Evolutionary conservation across 148 eudicot genomes (phyloP).

Genomic region (Persicaria maculosa): DNA sequence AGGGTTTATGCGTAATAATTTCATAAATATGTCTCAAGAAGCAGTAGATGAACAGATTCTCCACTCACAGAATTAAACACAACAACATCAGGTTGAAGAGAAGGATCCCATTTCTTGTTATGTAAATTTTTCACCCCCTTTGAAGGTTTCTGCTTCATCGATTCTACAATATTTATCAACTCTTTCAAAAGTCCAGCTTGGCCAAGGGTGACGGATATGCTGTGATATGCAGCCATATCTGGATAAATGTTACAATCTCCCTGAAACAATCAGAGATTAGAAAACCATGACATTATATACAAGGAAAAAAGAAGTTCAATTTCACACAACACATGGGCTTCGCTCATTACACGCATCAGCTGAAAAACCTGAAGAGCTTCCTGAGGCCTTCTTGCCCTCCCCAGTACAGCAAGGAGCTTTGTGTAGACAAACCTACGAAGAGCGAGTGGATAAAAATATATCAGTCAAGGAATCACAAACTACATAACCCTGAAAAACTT

Average conservation of each 20-base stretch:
- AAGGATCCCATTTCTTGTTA: constrained; percentile 69
- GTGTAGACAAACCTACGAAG: constrained; percentile 83
- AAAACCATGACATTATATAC: not conserved
- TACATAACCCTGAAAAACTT: not conserved
- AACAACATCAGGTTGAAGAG: constrained; percentile 78
- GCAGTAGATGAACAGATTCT: not conserved
- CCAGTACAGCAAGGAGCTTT: constrained; percentile 78
- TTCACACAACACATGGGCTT: not conserved
- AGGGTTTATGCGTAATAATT: not conserved
- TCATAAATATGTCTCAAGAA: not conserved
- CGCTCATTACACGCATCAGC: constrained; percentile 67
- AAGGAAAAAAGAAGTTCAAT: not conserved
- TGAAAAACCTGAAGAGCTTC: constrained; percentile 82
- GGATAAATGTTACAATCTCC: constrained; percentile 82
- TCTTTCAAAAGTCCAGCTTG: constrained; percentile 91
- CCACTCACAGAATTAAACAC: constrained; percentile 81
- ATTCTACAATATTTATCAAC: constrained; percentile 56
- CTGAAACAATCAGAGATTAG: constrained; percentile 25
- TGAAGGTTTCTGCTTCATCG: constrained; percentile 67
- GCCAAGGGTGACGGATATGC: constrained; percentile 77
- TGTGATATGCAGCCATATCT: constrained; percentile 92
- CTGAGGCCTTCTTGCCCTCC: constrained; percentile 64
- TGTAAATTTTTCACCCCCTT: constrained; percentile 49
- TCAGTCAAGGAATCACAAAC: not conserved
- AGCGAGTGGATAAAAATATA: constrained; percentile 6